Percentiles rank a stretch among this genome's conserved stretches.
phyloP scores from a whole-genome alignment of 1,284 basidiomycete genomes.

The Leccinum subfulvum region DNA sequence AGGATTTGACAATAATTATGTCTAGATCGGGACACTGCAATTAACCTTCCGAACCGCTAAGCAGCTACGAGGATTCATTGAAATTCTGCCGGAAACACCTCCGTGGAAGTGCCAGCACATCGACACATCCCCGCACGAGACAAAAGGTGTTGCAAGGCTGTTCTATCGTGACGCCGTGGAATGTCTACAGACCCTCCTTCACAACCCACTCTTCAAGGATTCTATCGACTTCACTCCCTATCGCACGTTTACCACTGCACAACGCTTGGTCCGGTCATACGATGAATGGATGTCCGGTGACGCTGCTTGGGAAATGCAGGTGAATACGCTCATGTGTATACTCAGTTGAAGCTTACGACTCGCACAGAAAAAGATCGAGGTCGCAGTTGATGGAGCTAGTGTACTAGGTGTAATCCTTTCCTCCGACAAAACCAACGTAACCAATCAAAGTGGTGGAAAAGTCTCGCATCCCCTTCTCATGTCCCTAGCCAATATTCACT shows the following conservation, averaged over 20 bases:
- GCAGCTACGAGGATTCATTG: not conserved
- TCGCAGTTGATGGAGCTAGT: too few species aligned
- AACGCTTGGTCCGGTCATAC: slow-evolving; percentile 1
- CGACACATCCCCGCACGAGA: not conserved
- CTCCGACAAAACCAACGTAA: too few species aligned
- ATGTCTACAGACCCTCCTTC: slow-evolving; percentile 1
- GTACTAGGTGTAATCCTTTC: too few species aligned
- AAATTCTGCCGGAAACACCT: not conserved
- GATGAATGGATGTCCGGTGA: slow-evolving; percentile 9
- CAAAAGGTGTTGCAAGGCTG: not conserved
- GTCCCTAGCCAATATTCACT: too few species aligned
- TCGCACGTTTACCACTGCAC: not conserved
- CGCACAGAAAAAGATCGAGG: too few species aligned
- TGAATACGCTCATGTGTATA: too few species aligned
- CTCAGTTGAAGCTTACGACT: too few species aligned
- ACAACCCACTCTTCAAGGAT: not conserved
- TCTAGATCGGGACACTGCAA: not conserved
- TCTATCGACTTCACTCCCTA: not conserved
- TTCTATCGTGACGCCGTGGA: not conserved
- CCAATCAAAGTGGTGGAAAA: too few species aligned
- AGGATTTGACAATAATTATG: not conserved
- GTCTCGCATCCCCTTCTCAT: too few species aligned
- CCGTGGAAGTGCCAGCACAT: slow-evolving; percentile 1
- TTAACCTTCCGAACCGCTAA: not conserved
- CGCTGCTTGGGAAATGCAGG: not conserved